phyloP scores from a whole-genome alignment of 2,329 filamentous ascomycete species.

The Pseudogymnoascus sp. region DNA sequence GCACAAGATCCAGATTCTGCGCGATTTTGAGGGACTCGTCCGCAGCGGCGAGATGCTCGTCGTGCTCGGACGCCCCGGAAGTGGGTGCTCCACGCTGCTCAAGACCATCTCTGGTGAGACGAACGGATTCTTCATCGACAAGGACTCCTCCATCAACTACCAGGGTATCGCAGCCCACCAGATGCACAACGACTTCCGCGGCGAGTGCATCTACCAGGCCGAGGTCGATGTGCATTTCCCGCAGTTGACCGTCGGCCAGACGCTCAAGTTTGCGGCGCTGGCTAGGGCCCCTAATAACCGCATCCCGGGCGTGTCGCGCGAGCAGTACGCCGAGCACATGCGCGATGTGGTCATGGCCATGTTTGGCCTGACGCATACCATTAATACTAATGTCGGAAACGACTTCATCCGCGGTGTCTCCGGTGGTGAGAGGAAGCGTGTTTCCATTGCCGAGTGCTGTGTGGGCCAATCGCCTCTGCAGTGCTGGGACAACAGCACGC shows the following conservation, averaged over 20 bases:
- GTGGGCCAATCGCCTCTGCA: constrained; percentile 51
- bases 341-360: constrained; percentile 57
- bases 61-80: constrained; percentile 57
- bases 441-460: constrained; percentile 71
- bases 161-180: constrained; percentile 42
- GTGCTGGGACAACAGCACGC: constrained; percentile 71
- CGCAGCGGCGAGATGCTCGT: constrained; percentile 59
- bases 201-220: constrained; percentile 62
- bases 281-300: constrained; percentile 56
- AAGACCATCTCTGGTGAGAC: constrained; percentile 49
- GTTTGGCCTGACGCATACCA: constrained; percentile 63
- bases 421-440: constrained; percentile 68
- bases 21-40: constrained; percentile 56
- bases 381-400: constrained; percentile 65
- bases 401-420: constrained; percentile 62
- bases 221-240: constrained; percentile 70
- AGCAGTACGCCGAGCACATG: constrained; percentile 37
- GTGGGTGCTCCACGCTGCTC: constrained; percentile 56
- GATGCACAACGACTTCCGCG: constrained; percentile 52
- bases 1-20: constrained; percentile 49
- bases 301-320: constrained; percentile 51
- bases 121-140: constrained; percentile 46
- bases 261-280: constrained; percentile 62
- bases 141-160: constrained; percentile 49
- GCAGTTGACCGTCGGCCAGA: constrained; percentile 64